Evolutionary conservation across 352 stramenopile genomes (phyloP).

Genomic region (Pythium insidiosum): DNA sequence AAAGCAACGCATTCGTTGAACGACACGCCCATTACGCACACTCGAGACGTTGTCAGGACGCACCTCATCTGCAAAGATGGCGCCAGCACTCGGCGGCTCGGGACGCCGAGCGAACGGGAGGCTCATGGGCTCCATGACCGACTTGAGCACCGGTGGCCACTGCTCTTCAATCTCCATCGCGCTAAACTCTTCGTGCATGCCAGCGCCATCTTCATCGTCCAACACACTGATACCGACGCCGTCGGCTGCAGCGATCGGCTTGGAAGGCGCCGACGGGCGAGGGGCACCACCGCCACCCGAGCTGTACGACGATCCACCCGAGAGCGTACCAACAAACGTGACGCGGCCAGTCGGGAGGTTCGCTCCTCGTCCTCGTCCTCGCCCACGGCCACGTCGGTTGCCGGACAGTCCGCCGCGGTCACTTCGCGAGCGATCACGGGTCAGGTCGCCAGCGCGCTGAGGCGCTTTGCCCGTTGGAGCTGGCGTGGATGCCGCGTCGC

Average conservation of each 20-base stretch:
- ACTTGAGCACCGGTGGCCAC: constrained; percentile 76
- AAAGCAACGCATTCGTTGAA: no score
- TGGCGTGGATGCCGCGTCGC: background rate
- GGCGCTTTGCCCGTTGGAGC: constrained; percentile 13
- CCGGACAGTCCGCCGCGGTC: constrained; percentile 17
- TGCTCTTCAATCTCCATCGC: constrained; percentile 60
- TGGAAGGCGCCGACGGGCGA: constrained; percentile 30
- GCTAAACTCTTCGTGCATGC: constrained; percentile 35
- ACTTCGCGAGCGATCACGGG: constrained; percentile 18
- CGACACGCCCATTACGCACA: no score
- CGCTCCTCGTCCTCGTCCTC: constrained; percentile 38
- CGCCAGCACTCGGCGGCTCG: constrained; percentile 47
- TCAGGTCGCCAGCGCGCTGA: constrained; percentile 34
- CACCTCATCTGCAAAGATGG: constrained; percentile 55
- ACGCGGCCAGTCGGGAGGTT: constrained; percentile 60
- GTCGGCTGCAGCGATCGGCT: constrained; percentile 46
- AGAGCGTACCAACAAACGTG: constrained; percentile 73
- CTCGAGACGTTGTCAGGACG: no score
- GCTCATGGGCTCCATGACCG: constrained; percentile 76
- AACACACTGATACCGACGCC: constrained; percentile 82
- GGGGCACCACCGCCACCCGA: constrained; percentile 24
- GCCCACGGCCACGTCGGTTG: constrained; percentile 26
- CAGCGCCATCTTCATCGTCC: constrained; percentile 45
- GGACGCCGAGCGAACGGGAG: constrained; percentile 59
- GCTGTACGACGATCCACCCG: constrained; percentile 73